Conservation (phyloP, 441 rosid genomes). For the Cnidoscolus chayamansa region DNA sequence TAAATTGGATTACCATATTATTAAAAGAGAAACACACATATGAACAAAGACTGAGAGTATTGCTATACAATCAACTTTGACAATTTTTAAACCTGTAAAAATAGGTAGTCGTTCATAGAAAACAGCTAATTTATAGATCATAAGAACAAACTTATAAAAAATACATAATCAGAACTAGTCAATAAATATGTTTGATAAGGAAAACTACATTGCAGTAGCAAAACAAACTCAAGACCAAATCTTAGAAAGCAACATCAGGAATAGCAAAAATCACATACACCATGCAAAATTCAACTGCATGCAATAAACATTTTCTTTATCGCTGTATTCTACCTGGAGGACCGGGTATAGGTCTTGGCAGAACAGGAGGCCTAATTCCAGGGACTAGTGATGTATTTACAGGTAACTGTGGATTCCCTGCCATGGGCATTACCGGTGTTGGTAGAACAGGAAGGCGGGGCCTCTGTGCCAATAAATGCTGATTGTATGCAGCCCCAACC, state of each 20-base stretch:
- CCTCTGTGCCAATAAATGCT: constrained; percentile 66
- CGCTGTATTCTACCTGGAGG: constrained; percentile 41
- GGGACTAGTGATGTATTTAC: constrained; percentile 43
- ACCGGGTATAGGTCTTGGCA: constrained; percentile 72
- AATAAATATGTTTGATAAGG: background rate
- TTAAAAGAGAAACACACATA: background rate
- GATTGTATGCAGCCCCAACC: constrained; percentile 88
- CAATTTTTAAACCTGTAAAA: background rate
- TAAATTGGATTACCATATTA: background rate
- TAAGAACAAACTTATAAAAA: background rate
- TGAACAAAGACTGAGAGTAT: background rate
- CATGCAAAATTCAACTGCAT: background rate
- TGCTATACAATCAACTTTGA: background rate
- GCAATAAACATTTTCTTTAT: background rate
- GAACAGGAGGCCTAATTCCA: constrained; percentile 84
- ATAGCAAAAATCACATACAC: background rate
- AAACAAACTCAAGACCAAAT: background rate
- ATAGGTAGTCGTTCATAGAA: background rate
- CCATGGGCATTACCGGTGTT: constrained; percentile 53
- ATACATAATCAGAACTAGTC: no score
- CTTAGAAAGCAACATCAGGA: background rate
- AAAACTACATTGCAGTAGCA: background rate
- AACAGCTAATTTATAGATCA: background rate
- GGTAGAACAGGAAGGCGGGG: constrained; percentile 78
- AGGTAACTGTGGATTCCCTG: constrained; percentile 33